Conservation (phyloP, 2,329 filamentous ascomycete species). For the Calonectria ilicicola region DNA sequence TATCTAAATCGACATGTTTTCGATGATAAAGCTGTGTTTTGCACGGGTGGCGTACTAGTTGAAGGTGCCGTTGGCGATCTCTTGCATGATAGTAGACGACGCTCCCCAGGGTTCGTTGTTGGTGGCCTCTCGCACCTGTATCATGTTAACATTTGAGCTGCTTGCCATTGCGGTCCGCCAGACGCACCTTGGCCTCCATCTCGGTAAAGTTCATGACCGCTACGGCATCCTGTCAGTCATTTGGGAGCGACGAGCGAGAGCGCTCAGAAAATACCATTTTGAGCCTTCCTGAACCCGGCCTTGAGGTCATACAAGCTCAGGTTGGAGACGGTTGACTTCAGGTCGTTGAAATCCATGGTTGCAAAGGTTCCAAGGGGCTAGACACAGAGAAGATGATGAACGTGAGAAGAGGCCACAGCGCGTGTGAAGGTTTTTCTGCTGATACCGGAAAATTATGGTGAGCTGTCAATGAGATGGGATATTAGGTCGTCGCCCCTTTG, state of each 20-base stretch:
- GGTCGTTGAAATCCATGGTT: conserved; percentile 85
- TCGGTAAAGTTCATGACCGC: conserved; percentile 99
- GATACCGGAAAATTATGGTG: conserved; percentile 21
- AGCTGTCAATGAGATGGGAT: conserved; percentile 28
- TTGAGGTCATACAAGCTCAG: conserved; percentile 96
- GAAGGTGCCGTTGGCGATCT: conserved; percentile 97
- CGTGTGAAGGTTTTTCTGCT: conserved; percentile 21
- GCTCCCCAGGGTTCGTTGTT: conserved; percentile 99
- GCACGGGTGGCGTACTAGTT: conserved; percentile 80
- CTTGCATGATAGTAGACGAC: conserved; percentile 89
- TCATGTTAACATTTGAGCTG: conserved; percentile 28
- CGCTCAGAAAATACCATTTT: conserved; percentile 78
- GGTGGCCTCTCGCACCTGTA: conserved; percentile 92
- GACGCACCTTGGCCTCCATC: conserved; percentile 78
- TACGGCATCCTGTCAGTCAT: conserved; percentile 55
- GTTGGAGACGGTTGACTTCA: conserved; percentile 91
- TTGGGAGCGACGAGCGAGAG: conserved; percentile 20
- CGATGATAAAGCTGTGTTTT: conserved; percentile 24
- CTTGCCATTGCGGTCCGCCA: conserved; percentile 12
- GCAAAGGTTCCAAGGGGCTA: conserved; percentile 37
- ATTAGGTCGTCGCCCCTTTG: conserved; percentile 38
- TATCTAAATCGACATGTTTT: conserved; percentile 4
- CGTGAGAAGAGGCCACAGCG: conserved; percentile 4
- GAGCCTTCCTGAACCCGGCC: conserved; percentile 92
- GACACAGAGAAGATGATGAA: conserved; percentile 13